These are phyloP conservation scores for Irpex lacteus DNA, from an alignment of 1,284 basidiomycete species.

Conservation along the genomic window DNA sequence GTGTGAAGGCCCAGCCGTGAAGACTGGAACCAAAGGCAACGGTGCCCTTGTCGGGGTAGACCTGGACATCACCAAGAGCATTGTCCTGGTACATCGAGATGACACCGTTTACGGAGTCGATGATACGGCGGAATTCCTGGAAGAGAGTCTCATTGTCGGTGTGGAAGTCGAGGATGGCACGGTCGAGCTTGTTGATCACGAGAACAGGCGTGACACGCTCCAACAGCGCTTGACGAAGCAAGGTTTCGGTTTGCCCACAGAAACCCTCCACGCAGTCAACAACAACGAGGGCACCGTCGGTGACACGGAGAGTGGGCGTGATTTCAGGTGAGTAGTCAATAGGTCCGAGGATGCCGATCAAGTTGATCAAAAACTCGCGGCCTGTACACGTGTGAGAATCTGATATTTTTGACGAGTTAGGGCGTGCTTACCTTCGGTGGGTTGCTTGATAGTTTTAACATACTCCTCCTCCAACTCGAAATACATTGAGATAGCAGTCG, in stretches of 20 bases:
- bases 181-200: constrained; percentile 99
- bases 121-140: constrained; percentile 97
- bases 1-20: constrained; percentile 99
- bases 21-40: constrained; percentile 99
- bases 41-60: constrained; percentile 98
- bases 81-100: constrained; percentile 97
- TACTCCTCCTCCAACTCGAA: constrained; percentile 96
- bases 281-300: constrained; percentile 97
- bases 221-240: constrained; percentile 94
- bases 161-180: constrained; percentile 98
- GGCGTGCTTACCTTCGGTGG: constrained; percentile 72
- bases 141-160: constrained; percentile 96
- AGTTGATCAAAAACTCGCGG: constrained; percentile 98
- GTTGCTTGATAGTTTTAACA: constrained; percentile 83
- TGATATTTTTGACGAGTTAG: neutral
- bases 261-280: constrained; percentile 99
- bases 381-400: constrained; percentile 42
- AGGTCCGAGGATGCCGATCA: constrained; percentile 99
- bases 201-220: constrained; percentile 99
- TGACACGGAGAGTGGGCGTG: constrained; percentile 99
- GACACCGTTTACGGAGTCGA: constrained; percentile 99
- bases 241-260: constrained; percentile 99
- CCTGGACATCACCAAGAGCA: constrained; percentile 97
- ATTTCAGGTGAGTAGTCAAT: constrained; percentile 99
- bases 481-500: constrained; percentile 99